Conservation (phyloP, 1,284 basidiomycete genomes). For the Garcileccinum viscosum region DNA sequence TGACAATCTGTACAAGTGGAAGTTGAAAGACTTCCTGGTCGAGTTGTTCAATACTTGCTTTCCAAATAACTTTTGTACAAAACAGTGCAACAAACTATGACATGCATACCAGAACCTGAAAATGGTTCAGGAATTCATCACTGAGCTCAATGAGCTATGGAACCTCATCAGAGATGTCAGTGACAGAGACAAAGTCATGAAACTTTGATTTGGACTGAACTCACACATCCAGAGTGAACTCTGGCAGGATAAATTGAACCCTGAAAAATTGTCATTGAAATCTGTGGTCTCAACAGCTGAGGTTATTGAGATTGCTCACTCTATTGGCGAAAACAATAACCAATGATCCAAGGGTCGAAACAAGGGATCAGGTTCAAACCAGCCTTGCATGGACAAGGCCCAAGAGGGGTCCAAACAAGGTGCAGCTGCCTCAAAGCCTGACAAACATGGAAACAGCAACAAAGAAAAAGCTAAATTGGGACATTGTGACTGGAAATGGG, state of each 20-base stretch:
- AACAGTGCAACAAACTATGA: slow-evolving; percentile 17
- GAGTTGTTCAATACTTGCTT: slow-evolving; percentile 41
- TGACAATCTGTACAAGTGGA: slow-evolving; percentile 25
- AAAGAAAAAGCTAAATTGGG: not conserved
- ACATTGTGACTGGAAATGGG: not conserved
- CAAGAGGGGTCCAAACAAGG: slow-evolving; percentile 8
- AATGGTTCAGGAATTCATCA: slow-evolving; percentile 29
- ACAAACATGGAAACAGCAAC: not conserved
- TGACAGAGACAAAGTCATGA: slow-evolving; percentile 36
- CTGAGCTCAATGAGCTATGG: slow-evolving; percentile 32
- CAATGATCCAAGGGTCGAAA: not conserved
- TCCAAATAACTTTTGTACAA: slow-evolving; percentile 24
- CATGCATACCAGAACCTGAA: slow-evolving; percentile 30
- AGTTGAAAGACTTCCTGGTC: slow-evolving; percentile 30
- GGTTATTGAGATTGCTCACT: no score
- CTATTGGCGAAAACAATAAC: no score
- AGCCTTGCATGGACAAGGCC: slow-evolving; percentile 32
- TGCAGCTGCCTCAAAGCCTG: not conserved
- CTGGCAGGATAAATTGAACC: no score
- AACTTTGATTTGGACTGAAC: slow-evolving; percentile 43
- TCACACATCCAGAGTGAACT: no score
- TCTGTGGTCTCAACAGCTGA: no score
- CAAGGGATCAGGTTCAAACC: slow-evolving; percentile 40
- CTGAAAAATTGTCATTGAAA: no score
- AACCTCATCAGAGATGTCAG: slow-evolving; percentile 32